phyloP scores from a whole-genome alignment of 768 basidiomycete species.

The Panus rudis region DNA sequence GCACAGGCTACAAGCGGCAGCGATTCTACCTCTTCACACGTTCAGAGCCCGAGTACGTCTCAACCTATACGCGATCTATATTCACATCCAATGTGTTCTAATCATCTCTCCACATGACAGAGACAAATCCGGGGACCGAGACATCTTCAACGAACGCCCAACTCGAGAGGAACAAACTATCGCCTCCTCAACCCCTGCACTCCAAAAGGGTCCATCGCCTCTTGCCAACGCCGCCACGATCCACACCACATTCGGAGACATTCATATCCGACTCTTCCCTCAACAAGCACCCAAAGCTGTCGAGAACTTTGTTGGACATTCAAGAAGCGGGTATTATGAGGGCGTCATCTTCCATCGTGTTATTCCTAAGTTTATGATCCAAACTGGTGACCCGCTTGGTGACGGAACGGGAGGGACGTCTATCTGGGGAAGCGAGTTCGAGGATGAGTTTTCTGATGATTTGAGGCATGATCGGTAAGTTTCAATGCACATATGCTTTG shows the following conservation, averaged over 20 bases:
- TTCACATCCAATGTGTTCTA: not conserved
- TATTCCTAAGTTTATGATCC: slow-evolving; percentile 98
- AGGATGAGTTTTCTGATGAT: slow-evolving; percentile 89
- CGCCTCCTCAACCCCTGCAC: slow-evolving; percentile 51
- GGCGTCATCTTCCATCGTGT: slow-evolving; percentile 94
- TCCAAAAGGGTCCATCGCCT: slow-evolving; percentile 53
- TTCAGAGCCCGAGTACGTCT: slow-evolving; percentile 77
- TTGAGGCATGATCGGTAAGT: slow-evolving; percentile 83
- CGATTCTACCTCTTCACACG: slow-evolving; percentile 95
- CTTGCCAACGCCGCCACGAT: slow-evolving; percentile 80
- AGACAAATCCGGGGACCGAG: slow-evolving; percentile 86
- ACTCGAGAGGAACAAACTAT: slow-evolving; percentile 93
- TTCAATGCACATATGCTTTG: slow-evolving; percentile 4
- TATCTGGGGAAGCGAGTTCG: slow-evolving; percentile 87
- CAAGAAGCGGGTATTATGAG: slow-evolving; percentile 86
- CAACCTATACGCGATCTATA: not conserved
- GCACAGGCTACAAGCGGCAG: slow-evolving; percentile 87
- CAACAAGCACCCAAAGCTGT: slow-evolving; percentile 90
- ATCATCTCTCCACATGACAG: slow-evolving; percentile 29
- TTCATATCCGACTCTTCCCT: slow-evolving; percentile 84
- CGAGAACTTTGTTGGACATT: slow-evolving; percentile 95
- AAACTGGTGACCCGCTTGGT: slow-evolving; percentile 92
- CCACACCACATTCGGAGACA: slow-evolving; percentile 94
- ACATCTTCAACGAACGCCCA: slow-evolving; percentile 97
- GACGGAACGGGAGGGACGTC: slow-evolving; percentile 90